These are phyloP conservation scores for Ogataea henricii DNA, from an alignment of 805 yeast genomes.

Conservation along the genomic window DNA sequence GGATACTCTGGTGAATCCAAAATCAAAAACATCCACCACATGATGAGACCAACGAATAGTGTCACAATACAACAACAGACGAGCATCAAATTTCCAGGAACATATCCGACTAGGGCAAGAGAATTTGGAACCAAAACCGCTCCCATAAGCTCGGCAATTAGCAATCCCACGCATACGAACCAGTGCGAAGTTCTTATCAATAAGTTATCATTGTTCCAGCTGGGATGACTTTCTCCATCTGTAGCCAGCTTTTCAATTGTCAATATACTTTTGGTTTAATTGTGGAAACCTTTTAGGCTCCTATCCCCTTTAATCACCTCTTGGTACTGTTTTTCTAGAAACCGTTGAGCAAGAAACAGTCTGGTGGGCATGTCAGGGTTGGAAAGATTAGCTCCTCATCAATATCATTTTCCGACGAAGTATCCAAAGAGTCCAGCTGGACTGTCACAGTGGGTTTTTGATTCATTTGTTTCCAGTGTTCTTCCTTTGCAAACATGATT, in stretches of 20 bases:
- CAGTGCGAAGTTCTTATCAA: constrained; percentile 22
- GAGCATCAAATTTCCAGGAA: constrained; percentile 18
- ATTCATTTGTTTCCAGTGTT: background rate
- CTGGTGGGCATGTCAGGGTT: constrained; percentile 15
- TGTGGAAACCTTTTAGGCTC: constrained; percentile 8
- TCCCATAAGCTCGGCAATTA: constrained; percentile 28
- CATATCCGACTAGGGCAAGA: constrained; percentile 17
- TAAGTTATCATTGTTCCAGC: constrained; percentile 21
- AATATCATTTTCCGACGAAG: background rate
- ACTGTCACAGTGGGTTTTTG: background rate
- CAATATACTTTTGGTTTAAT: constrained; percentile 9
- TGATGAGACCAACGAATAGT: constrained; percentile 43
- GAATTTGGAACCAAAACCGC: constrained; percentile 20
- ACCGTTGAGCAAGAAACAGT: constrained; percentile 28
- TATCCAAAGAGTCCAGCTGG: background rate
- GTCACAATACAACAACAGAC: constrained; percentile 29
- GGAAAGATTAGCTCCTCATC: constrained; percentile 3
- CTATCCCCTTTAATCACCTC: constrained; percentile 8
- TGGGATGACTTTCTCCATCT: constrained; percentile 12
- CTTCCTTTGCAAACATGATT: background rate
- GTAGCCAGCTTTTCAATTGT: constrained; percentile 11
- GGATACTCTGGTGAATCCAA: constrained; percentile 47
- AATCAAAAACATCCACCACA: constrained; percentile 39
- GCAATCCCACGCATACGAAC: constrained; percentile 22
- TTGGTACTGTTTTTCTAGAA: constrained; percentile 19